Percentiles rank a stretch among this genome's conserved stretches.
Evolutionary conservation across 2,329 filamentous ascomycete species (phyloP).

Genomic region (Myriosclerotinia scirpicola): DNA sequence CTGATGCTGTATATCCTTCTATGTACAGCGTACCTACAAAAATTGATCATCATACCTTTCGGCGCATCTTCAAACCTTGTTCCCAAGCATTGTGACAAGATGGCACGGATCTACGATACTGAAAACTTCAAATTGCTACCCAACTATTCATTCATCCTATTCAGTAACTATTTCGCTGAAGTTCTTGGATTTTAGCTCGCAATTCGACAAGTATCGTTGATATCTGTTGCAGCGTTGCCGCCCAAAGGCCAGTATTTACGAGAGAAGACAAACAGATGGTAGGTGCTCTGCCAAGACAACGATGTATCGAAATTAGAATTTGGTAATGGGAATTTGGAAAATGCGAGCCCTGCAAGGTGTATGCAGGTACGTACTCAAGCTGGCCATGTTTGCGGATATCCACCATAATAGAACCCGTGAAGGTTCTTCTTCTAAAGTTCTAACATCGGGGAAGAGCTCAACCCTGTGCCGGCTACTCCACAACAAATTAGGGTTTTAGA

Average conservation of each 20-base stretch:
- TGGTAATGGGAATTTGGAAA: conserved; percentile 17
- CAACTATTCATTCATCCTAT: background rate
- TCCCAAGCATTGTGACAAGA: conserved; percentile 3
- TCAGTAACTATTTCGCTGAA: background rate
- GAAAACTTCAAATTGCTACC: conserved; percentile 11
- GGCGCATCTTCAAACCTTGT: conserved; percentile 18
- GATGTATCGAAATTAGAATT: conserved; percentile 15
- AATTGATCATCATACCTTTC: background rate
- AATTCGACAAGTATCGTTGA: background rate
- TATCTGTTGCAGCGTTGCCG: conserved; percentile 10
- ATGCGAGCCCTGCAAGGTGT: conserved; percentile 17
- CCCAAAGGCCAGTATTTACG: background rate
- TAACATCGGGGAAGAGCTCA: conserved; percentile 5
- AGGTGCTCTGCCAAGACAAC: conserved; percentile 14
- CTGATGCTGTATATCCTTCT: conserved; percentile 3
- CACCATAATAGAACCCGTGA: conserved; percentile 1
- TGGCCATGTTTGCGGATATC: background rate
- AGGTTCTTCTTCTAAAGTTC: background rate
- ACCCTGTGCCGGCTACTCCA: conserved; percentile 3
- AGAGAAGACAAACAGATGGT: conserved; percentile 17
- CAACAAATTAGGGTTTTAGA: conserved; percentile 1
- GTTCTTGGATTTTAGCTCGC: background rate
- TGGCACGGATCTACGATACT: background rate
- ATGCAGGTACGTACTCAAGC: conserved; percentile 14
- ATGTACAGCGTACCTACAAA: background rate